Evolutionary conservation across 2,329 filamentous ascomycete genomes (phyloP), one percentile per base, ranked within the genome.

Genomic region (Fusarium tanahbumbuense): DNA sequence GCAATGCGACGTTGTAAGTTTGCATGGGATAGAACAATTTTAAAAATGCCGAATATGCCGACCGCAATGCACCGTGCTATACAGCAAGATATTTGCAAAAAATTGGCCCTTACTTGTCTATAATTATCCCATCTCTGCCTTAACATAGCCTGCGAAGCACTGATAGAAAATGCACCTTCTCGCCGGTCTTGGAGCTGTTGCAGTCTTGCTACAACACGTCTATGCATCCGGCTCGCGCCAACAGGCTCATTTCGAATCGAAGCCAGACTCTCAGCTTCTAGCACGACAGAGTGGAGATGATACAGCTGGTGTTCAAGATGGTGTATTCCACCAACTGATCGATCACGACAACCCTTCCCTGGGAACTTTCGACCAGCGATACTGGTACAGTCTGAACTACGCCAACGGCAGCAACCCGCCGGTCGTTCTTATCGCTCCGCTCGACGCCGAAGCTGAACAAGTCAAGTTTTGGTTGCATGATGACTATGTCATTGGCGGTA

Each of bases 351-450:
- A 59, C 5, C 53, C 54, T 22, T 60, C 57, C 5, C 11, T 37
- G 5, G 57, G 57, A 2, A 59, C 57, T 1, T 60, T 60, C 18
- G 45, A 59, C 32, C 57, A 59, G 3, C 41, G 57, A 11, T 60
- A 59, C 42, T 60, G 54, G 57, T 60, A 59, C 9, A 58, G 57
- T n/a, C 32, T 60, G 4, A 48, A 44, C 12, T 60, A 60, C 25
- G 42, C 54, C 15, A 60, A 60, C 15, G 42, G 57, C 6, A 59
- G 25, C 22, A 41, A 15, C 6, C 42, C 57, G 5, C 53, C 57
- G 1, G 32, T 60, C 10, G 57, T 60, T 15, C 20, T 59, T 11
- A 60, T 59, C 9, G 27, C 57, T 1, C 53, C 53, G 2, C 1
- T n/a, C 3, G 57, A 60, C 8, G 25, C 8, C 8, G 57, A 60